phyloP scores from a whole-genome alignment of 306 rosid genomes.

The Lupinus albus region DNA sequence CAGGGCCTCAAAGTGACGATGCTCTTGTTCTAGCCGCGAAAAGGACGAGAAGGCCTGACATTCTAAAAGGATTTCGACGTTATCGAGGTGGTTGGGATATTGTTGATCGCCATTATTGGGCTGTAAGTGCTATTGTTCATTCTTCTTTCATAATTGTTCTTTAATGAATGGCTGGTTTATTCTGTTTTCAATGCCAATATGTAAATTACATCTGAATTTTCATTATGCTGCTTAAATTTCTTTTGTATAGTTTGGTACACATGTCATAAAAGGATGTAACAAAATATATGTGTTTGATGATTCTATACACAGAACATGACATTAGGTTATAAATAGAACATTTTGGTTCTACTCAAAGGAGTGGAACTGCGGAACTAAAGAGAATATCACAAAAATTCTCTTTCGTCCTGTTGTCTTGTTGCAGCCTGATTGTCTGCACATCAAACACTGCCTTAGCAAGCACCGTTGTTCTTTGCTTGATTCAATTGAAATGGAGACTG shows the following conservation, averaged over 20 bases:
- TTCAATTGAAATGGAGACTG: slow-evolving; percentile 24
- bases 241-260: not conserved
- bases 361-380: too few relatives aligned
- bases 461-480: not conserved
- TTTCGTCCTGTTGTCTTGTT: too few relatives aligned
- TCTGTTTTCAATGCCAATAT: slow-evolving; percentile 13
- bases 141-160: slow-evolving; percentile 18
- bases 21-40: slow-evolving; percentile 83
- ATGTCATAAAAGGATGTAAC: too few relatives aligned
- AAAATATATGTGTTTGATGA: too few relatives aligned
- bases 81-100: slow-evolving; percentile 93
- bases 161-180: slow-evolving; percentile 38
- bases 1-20: slow-evolving; percentile 58
- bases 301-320: too few relatives aligned
- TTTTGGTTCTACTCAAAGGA: too few relatives aligned
- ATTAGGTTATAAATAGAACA: too few relatives aligned
- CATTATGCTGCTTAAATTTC: not conserved
- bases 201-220: slow-evolving; percentile 30
- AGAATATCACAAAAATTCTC: too few relatives aligned
- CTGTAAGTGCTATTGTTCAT: slow-evolving; percentile 60
- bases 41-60: slow-evolving; percentile 81
- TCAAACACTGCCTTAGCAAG: too few relatives aligned
- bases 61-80: slow-evolving; percentile 63
- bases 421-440: too few relatives aligned
- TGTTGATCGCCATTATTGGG: slow-evolving; percentile 82